Percentiles rank a stretch among this genome's conserved stretches.
Evolutionary conservation across 805 yeast species (phyloP).

Genomic region (Nakazawaea ishiwadae): DNA sequence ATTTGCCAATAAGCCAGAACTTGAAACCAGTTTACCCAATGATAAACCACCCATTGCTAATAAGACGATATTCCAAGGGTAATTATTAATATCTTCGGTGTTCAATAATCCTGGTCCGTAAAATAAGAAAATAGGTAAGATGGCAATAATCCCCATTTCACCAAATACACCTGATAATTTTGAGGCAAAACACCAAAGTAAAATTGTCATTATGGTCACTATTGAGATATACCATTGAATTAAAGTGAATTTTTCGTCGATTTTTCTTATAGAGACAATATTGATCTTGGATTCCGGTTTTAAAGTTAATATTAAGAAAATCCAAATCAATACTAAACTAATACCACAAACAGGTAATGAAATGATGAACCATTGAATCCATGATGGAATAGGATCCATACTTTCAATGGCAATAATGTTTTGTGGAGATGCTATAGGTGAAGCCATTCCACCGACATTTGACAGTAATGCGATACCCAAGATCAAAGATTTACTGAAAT

Average conservation of each 20-base stretch:
- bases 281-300: slow-evolving; percentile 43
- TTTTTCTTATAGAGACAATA: slow-evolving; percentile 57
- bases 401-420: slow-evolving; percentile 85
- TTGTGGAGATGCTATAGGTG: slow-evolving; percentile 97
- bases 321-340: slow-evolving; percentile 67
- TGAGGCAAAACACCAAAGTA: slow-evolving; percentile 87
- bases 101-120: slow-evolving; percentile 87
- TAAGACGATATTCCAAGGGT: slow-evolving; percentile 93
- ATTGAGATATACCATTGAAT: slow-evolving; percentile 71
- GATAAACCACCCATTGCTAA: slow-evolving; percentile 98
- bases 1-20: slow-evolving; percentile 79
- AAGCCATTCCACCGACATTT: slow-evolving; percentile 94
- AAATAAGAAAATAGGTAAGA: slow-evolving; percentile 84
- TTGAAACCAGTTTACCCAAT: slow-evolving; percentile 89
- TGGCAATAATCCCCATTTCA: slow-evolving; percentile 94
- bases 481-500: slow-evolving; percentile 78
- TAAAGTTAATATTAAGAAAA: slow-evolving; percentile 62
- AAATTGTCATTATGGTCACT: slow-evolving; percentile 69
- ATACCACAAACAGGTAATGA: slow-evolving; percentile 74
- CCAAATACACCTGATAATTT: slow-evolving; percentile 72
- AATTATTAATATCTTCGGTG: slow-evolving; percentile 90
- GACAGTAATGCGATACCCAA: slow-evolving; percentile 92
- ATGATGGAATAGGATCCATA: slow-evolving; percentile 78
- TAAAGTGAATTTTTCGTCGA: slow-evolving; percentile 61
- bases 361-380: slow-evolving; percentile 93